Evolutionary conservation across 345 rosid species (phyloP), one percentile per base, ranked within the genome.

Genomic region (Populus pruinosa): DNA sequence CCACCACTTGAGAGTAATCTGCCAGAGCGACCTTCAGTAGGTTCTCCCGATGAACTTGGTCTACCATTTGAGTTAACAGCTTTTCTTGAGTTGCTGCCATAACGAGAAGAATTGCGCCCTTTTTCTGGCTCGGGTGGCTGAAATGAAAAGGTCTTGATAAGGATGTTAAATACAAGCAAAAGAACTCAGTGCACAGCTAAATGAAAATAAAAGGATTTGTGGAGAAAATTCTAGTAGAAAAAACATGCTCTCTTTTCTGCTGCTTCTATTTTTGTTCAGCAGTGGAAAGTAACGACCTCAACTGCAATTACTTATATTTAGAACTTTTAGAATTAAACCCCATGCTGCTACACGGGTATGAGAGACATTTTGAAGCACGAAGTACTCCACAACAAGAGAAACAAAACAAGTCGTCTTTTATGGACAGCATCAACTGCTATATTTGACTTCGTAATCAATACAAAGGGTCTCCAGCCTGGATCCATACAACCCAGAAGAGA

Each of bases 111-210:
- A 75, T 88, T 77, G 35, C 82, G 91, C 70, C 78, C 81, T 81
- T 82, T 93, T 73, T 90, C 97, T 43, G 85, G 83, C 78, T 95
- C 97, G 7, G 75, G 80, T 86, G 78, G 92, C 96, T 89, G 91
- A 68, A 53, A 78, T 78, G 67, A 31, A 12, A 25, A 4, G 7
- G 8, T 8, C 27, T 41, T 41, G 29, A 39, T 38, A 23, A 72
- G 14, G 12, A 20, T 27, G 41, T 69, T 43, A 62, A 79, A 67
- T 23, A 68, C 41, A 70, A 43, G 20, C n/a, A 20, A 47, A 12
- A 8, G 29, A 62, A 36, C 12, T 38, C 29, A 65, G 31, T 70
- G 53, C 61, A 67, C n/a, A 14, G n/a, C 2, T 10, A 55, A 25
- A 27, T 9, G 36, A 55, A 43, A 43, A 69, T 7, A 59, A 27